A percentile compares a stretch with the other conserved stretches of the same genome.
These are phyloP conservation scores for Colletotrichum gigasporum DNA, from an alignment of 2,329 filamentous ascomycete genomes.

Conservation along the genomic window DNA sequence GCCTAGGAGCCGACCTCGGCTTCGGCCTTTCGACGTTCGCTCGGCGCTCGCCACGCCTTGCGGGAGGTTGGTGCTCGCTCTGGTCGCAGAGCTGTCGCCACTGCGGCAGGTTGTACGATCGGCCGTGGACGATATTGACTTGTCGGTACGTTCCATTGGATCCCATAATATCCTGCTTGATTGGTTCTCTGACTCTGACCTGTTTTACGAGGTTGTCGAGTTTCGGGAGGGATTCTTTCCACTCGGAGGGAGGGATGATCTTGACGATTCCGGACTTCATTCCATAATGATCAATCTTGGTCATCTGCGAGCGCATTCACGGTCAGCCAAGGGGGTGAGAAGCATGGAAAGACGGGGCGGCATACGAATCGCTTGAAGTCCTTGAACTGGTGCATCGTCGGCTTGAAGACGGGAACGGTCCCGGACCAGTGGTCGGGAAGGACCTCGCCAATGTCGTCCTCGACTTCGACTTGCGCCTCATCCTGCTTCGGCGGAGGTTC, in stretches of 20 bases:
- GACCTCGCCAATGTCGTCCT: slow-evolving; percentile 76
- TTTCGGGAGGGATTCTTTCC: slow-evolving; percentile 81
- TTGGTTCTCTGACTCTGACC: slow-evolving; percentile 94
- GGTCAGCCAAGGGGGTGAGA: slow-evolving; percentile 38
- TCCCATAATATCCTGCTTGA: slow-evolving; percentile 98
- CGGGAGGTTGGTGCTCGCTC: slow-evolving; percentile 94
- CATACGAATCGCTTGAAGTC: slow-evolving; percentile 91
- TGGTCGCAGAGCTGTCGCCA: slow-evolving; percentile 95
- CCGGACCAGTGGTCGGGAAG: slow-evolving; percentile 91
- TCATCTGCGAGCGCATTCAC: slow-evolving; percentile 59
- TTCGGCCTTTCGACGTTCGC: slow-evolving; percentile 66
- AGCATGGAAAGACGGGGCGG: slow-evolving; percentile 32
- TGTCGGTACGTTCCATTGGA: slow-evolving; percentile 96
- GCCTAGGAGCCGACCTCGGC: slow-evolving; percentile 46
- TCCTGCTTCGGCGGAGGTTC: slow-evolving; percentile 34
- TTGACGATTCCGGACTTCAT: slow-evolving; percentile 99
- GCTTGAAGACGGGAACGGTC: slow-evolving; percentile 92
- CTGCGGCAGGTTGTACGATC: slow-evolving; percentile 95
- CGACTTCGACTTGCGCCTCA: slow-evolving; percentile 36
- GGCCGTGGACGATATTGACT: slow-evolving; percentile 94
- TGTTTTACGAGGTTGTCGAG: slow-evolving; percentile 89
- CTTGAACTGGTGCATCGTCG: slow-evolving; percentile 93
- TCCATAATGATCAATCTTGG: slow-evolving; percentile 89
- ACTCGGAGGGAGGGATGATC: slow-evolving; percentile 92
- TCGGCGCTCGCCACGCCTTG: slow-evolving; percentile 83